Base-by-base conservation (phyloP, 2,329 filamentous ascomycete species). In the Aspergillus intermedius region DNA sequence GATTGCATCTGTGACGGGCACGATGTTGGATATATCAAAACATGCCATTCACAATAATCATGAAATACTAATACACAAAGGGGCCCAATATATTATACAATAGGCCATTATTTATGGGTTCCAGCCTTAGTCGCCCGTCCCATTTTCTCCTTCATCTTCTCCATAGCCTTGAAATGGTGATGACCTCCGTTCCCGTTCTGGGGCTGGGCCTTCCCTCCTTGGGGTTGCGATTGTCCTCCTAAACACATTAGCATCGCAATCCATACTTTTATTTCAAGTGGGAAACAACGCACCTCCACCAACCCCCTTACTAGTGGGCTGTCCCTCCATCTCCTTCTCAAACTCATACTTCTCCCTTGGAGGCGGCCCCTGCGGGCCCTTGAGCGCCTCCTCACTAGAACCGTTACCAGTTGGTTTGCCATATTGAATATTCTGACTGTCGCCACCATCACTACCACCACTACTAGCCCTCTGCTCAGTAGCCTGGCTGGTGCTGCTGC, bases 111-210 rank as follows among this genome's bases (percentile, higher is more conserved):
- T 9, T 30, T 10, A 19, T 51, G 48, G 42, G 52, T 47, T n/a
- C 28, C 44, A 42, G 55, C 51, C n/a, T 50, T 50, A 12, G 55
- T 34, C 13, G 53, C 53, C 42, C 55, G 62, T 10, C 57, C 56
- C 51, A 76, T 61, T 59, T 64, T 63, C 55, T 62, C 60, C 56
- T 64, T 70, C 54, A 61, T 47, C 25, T 61, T 61, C 10, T 53
- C 40, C 17, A 65, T 45, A 10, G 45, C 49, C 21, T 50, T 54
- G 15, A 50, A 48, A 28, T 49, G 49, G 3, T 54, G 50, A 17
- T 35, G 34, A 3, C 13, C 13, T 2, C 15, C 15, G 10, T 40
- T 40, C 37, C 17, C 15, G 37, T 4, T 40, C 10, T 40, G 17
- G 17, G 25, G 9, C 25, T 30, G 17, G 17, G 25, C 25, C 25